Conservation (phyloP, 106 monocot genomes). For the Chionographis japonica region DNA sequence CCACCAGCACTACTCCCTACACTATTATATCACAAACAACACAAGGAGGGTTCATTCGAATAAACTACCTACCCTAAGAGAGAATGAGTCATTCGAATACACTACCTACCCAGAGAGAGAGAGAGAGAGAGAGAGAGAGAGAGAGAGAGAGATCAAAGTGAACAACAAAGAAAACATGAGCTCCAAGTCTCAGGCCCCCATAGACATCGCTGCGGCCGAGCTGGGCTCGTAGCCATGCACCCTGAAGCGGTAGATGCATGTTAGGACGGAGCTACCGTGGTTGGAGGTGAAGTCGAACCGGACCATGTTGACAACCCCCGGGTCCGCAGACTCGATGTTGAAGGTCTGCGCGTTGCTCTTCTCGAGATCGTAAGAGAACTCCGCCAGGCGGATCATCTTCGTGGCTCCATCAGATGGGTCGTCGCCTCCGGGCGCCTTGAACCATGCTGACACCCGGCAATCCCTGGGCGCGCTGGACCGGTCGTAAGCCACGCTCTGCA, state of each 20-base stretch:
- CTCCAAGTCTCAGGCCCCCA: too few species aligned
- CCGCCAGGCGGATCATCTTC: constrained; percentile 24
- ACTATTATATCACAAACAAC: too few species aligned
- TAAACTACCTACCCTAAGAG: too few species aligned
- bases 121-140: too few species aligned
- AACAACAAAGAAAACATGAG: too few species aligned
- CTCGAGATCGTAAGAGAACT: constrained; percentile 69
- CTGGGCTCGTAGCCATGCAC: constrained; percentile 66
- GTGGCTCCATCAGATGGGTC: constrained; percentile 14
- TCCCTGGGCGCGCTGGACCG: constrained; percentile 77
- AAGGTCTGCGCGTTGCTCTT: constrained; percentile 77
- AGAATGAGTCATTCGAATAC: too few species aligned
- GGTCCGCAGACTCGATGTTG: constrained; percentile 12
- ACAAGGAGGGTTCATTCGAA: too few species aligned
- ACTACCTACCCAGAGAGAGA: too few species aligned
- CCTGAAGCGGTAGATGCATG: constrained; percentile 87
- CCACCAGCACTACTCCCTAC: too few species aligned
- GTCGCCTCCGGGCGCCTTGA: constrained; percentile 21
- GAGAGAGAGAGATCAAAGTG: too few species aligned
- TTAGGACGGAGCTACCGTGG: constrained; percentile 58
- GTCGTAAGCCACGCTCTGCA: constrained; percentile 92
- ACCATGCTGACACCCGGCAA: constrained; percentile 51
- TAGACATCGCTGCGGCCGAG: neutral
- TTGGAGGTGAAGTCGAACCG: constrained; percentile 70
- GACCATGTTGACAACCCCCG: constrained; percentile 45